Percentiles rank a stretch among this genome's conserved stretches.
Conservation (phyloP, 2,329 filamentous ascomycete species). For the Raffaelea ambrosiae region DNA sequence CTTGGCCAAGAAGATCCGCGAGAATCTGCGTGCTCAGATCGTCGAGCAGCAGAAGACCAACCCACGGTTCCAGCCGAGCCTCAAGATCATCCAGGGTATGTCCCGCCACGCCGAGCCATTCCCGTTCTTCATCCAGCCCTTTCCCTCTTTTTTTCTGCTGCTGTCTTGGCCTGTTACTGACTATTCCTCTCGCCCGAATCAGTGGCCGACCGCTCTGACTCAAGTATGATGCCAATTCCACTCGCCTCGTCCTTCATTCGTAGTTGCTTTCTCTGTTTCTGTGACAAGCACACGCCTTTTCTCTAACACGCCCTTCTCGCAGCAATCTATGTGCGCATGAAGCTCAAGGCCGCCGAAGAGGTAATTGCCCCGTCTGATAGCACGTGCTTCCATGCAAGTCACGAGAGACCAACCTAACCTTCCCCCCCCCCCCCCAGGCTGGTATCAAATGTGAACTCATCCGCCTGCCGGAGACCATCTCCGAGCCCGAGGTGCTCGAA, state of each 20-base stretch:
- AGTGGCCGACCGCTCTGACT: conserved; percentile 93
- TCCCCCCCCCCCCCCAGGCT: conserved; percentile 42
- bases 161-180: conserved; percentile 5
- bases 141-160: conserved; percentile 1
- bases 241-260: too few species aligned
- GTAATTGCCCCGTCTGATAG: conserved; percentile 39
- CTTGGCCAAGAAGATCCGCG: conserved; percentile 86
- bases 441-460: conserved; percentile 83
- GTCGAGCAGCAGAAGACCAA: conserved; percentile 71
- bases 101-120: conserved; percentile 7
- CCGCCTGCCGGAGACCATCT: conserved; percentile 72
- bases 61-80: conserved; percentile 76
- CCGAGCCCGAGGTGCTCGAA: conserved; percentile 78
- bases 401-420: not conserved
- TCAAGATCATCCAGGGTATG: conserved; percentile 92
- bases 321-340: conserved; percentile 99
- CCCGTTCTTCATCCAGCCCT: not conserved
- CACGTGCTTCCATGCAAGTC: not conserved
- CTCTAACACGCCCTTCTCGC: conserved; percentile 7
- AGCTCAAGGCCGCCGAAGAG: conserved; percentile 92
- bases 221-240: conserved; percentile 49
- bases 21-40: conserved; percentile 73
- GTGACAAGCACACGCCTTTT: not conserved
- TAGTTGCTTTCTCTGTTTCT: not conserved
- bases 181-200: conserved; percentile 4